Evolutionary conservation across 139 green algal genomes (phyloP).

Genomic region (Coelastrella sp.): DNA sequence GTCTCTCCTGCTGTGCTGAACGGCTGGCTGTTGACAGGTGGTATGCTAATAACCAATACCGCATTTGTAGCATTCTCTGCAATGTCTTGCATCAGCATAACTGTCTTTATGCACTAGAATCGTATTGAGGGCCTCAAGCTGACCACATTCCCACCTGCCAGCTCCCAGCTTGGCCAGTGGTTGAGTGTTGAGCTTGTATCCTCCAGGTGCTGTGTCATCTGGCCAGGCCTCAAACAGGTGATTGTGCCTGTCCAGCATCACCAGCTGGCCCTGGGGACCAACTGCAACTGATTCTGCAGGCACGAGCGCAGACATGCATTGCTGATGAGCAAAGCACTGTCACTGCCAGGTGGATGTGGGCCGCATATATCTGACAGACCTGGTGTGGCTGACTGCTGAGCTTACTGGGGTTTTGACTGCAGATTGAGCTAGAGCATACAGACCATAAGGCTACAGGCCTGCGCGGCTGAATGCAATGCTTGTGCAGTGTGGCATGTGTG

Average conservation of each 20-base stretch:
- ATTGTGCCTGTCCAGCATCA: conserved; percentile 53
- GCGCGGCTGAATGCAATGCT: not conserved
- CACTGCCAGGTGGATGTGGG: too few species aligned
- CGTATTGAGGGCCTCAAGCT: too few species aligned
- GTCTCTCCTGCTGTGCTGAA: too few species aligned
- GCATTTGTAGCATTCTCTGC: too few species aligned
- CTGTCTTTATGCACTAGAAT: too few species aligned
- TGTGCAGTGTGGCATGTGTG: not conserved
- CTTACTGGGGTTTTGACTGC: not conserved
- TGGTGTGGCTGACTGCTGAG: too few species aligned
- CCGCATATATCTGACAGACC: too few species aligned
- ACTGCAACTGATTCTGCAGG: conserved; percentile 50
- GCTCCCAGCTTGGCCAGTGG: conserved; percentile 25
- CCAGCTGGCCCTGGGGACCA: conserved; percentile 35
- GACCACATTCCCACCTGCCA: conserved; percentile 20
- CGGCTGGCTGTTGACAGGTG: too few species aligned
- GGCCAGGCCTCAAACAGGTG: conserved; percentile 13
- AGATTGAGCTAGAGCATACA: too few species aligned
- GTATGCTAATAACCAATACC: too few species aligned
- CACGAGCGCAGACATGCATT: not conserved
- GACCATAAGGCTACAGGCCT: not conserved
- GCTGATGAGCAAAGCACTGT: too few species aligned
- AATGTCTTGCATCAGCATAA: too few species aligned
- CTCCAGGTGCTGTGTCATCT: not conserved
- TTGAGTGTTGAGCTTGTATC: not conserved